Base-by-base conservation (phyloP, 192 early-diverging fungal genomes). In the Entrophospora sp. region DNA sequence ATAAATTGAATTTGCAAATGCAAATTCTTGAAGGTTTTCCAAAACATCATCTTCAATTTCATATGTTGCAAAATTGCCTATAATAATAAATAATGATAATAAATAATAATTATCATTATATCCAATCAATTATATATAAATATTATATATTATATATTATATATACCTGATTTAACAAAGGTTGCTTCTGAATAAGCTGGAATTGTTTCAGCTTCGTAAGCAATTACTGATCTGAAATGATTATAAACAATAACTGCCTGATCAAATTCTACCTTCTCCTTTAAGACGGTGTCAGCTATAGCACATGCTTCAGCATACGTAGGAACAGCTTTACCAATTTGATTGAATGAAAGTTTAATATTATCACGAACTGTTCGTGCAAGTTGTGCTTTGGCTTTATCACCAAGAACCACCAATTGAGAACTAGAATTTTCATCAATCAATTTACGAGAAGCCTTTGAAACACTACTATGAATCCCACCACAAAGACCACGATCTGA, bases 401-500 rank as follows among this genome's bases (percentile, higher is more conserved):
- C 89, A 68, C 96, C 96, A 49, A 98, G 69, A 57, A 94, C 79
- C 46, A 88, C 88, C 36, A 93, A 36, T 22, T 76, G 69, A 16
- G 79, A 65, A 3, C 85, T 79, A 45, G 79, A 73, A 48, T 83
- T 69, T n/a, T 77, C 68, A 34, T 72, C 76, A 24, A 95, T 60
- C 66, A 79, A 72, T 59, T 73, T 81, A 68, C 89, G 88, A 71
- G 90, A 87, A 67, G 74, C 77, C 77, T 95, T 94, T 71, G 92
- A 78, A 36, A 99, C 87, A 66, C 88, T 91, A 68, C 87, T 89
- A 88, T 99, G 95, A 76, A 99, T 94, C 85, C 95, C 95, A 76
- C 95, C 94, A 77, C 96, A 99, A 35, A 99, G 89, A 80, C 96
- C 96, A 83, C 91, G 87, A 83, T 99, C 96, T 48, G 92, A 95